These are phyloP conservation scores for Phytophthora nicotianae DNA, from an alignment of 352 stramenopile genomes.

Conservation along the genomic window DNA sequence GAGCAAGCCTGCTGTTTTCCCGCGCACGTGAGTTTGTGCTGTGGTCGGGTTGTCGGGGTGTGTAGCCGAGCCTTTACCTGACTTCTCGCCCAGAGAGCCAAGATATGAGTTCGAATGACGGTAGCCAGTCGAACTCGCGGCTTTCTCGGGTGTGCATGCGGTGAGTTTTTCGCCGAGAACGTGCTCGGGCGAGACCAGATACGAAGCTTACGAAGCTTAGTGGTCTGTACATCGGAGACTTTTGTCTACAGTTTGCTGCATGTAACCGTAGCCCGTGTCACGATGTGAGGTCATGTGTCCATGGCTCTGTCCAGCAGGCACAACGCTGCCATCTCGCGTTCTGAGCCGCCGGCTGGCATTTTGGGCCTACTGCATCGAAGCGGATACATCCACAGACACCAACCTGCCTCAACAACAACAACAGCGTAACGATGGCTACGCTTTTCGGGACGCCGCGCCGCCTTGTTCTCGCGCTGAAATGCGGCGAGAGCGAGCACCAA, in stretches of 20 bases:
- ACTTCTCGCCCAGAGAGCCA: slow-evolving; percentile 16
- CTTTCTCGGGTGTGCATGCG: slow-evolving; percentile 5
- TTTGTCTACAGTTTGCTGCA: neutral
- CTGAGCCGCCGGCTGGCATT: slow-evolving; percentile 12
- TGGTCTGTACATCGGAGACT: neutral
- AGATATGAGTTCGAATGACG: slow-evolving; percentile 13
- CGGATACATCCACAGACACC: slow-evolving; percentile 8
- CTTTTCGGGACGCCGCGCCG: neutral
- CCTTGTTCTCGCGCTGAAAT: slow-evolving; percentile 12
- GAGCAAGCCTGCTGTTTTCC: slow-evolving; percentile 28
- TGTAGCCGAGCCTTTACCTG: slow-evolving; percentile 31
- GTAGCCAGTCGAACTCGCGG: slow-evolving; percentile 19
- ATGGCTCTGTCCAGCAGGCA: slow-evolving; percentile 13
- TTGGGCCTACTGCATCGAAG: neutral
- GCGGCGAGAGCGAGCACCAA: slow-evolving; percentile 4
- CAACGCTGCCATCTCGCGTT: slow-evolving; percentile 15
- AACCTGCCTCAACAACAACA: slow-evolving; percentile 15
- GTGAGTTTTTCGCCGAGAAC: slow-evolving; percentile 4
- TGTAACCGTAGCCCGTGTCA: neutral
- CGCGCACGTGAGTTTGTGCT: slow-evolving; percentile 24
- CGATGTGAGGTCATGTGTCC: neutral
- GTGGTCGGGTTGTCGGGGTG: slow-evolving; percentile 26
- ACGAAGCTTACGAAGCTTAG: slow-evolving; percentile 12
- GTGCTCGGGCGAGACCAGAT: slow-evolving; percentile 18
- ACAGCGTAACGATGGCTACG: slow-evolving; percentile 31